phyloP scores from a whole-genome alignment of 768 basidiomycete genomes.

The Lactifluus volemus region DNA sequence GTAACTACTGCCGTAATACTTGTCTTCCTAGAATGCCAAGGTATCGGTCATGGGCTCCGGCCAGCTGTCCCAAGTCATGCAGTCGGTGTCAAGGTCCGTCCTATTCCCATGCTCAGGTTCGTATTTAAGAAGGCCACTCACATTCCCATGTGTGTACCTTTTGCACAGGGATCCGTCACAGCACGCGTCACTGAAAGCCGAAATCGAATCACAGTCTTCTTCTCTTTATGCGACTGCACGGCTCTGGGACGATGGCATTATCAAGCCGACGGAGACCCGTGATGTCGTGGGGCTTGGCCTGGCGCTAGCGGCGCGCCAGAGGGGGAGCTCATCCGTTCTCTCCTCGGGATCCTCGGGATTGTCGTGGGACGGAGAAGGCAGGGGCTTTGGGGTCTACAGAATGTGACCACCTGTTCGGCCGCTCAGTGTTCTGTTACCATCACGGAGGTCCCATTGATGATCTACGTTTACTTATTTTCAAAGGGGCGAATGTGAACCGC shows the following conservation, averaged over 20 bases:
- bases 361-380: constrained; percentile 64
- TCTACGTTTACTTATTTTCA: neutral
- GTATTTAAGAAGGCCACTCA: neutral
- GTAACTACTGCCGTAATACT: neutral
- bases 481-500: neutral
- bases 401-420: constrained; percentile 42
- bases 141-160: too few relatives aligned
- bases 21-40: constrained; percentile 61
- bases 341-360: neutral
- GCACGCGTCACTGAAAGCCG: constrained; percentile 61
- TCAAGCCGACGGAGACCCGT: constrained; percentile 81
- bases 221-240: constrained; percentile 84
- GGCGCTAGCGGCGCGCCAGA: constrained; percentile 56
- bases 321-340: constrained; percentile 9
- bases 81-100: constrained; percentile 70
- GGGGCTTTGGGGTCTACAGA: constrained; percentile 84
- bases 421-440: neutral
- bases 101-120: neutral
- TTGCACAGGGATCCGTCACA: constrained; percentile 63
- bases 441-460: neutral
- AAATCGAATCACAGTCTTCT: constrained; percentile 85
- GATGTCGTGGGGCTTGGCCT: constrained; percentile 85
- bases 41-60: constrained; percentile 94
- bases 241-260: constrained; percentile 93
- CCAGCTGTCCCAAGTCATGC: constrained; percentile 91